Conservation (phyloP, 352 stramenopile species). For the Phytophthora constricta region DNA sequence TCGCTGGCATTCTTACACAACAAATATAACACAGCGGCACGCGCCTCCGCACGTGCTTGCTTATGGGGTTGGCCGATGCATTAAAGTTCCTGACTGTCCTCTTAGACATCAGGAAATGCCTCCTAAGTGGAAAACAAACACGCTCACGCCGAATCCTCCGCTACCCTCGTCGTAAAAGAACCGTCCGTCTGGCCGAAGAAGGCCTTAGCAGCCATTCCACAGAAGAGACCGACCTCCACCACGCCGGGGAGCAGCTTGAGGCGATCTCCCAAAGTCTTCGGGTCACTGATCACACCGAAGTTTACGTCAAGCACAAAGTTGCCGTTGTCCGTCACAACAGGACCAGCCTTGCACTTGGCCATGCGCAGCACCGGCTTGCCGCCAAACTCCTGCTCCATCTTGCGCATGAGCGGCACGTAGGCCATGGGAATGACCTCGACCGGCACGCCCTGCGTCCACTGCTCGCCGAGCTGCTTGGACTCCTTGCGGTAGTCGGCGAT, state of each 20-base stretch:
- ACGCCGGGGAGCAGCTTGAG: slow-evolving; percentile 88
- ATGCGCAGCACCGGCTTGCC: slow-evolving; percentile 77
- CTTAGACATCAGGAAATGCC: not conserved
- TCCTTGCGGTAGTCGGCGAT: slow-evolving; percentile 96
- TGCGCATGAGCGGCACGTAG: slow-evolving; percentile 94
- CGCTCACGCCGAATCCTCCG: slow-evolving; percentile 32
- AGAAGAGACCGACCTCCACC: slow-evolving; percentile 90
- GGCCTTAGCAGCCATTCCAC: slow-evolving; percentile 87
- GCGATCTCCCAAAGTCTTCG: slow-evolving; percentile 63
- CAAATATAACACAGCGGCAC: slow-evolving; percentile 19
- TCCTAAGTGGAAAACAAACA: not conserved
- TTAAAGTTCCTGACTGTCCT: slow-evolving; percentile 13
- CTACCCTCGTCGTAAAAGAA: slow-evolving; percentile 71
- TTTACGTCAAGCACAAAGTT: slow-evolving; percentile 93
- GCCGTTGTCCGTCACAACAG: slow-evolving; percentile 97
- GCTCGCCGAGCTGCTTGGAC: slow-evolving; percentile 81
- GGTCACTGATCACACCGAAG: slow-evolving; percentile 80
- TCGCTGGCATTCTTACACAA: slow-evolving; percentile 7
- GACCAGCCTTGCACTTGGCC: slow-evolving; percentile 93
- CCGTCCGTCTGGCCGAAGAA: slow-evolving; percentile 89
- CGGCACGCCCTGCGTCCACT: slow-evolving; percentile 92
- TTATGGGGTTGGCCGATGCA: slow-evolving; percentile 12
- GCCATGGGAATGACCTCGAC: slow-evolving; percentile 98
- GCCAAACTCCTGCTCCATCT: slow-evolving; percentile 59
- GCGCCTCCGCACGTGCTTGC: slow-evolving; percentile 10